Conservation (phyloP, 768 basidiomycete genomes). For the Podaxis sp. region DNA sequence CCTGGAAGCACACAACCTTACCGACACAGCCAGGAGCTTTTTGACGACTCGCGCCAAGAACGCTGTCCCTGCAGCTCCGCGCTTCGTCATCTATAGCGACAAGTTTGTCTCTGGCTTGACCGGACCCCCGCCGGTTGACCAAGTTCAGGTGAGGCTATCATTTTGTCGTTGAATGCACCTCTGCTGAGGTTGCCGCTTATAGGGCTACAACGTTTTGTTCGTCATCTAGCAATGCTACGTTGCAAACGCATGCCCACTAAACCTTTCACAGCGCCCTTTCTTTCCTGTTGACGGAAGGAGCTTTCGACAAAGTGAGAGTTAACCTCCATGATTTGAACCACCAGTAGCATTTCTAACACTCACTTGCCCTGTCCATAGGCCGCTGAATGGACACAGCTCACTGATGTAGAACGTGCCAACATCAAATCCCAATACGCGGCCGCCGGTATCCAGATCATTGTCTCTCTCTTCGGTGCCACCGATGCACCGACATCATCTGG, state of each 20-base stretch:
- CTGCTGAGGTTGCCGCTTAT: not conserved
- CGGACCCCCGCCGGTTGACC: slow-evolving; percentile 4
- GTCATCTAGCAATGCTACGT: slow-evolving; percentile 12
- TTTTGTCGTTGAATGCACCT: not conserved
- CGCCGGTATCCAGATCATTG: slow-evolving; percentile 55
- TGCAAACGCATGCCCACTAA: not conserved
- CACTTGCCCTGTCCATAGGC: slow-evolving; percentile 26
- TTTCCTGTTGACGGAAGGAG: slow-evolving; percentile 51
- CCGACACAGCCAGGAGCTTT: slow-evolving; percentile 12
- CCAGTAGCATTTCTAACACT: not conserved
- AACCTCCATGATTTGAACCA: not conserved
- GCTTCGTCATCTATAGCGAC: slow-evolving; percentile 26
- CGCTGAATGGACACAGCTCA: slow-evolving; percentile 47
- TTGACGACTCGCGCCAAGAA: slow-evolving; percentile 9
- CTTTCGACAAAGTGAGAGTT: slow-evolving; percentile 46
- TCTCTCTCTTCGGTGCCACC: slow-evolving; percentile 58
- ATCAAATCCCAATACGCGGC: slow-evolving; percentile 48
- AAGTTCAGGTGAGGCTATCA: not conserved
- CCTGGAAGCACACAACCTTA: slow-evolving; percentile 7
- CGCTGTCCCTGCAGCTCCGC: slow-evolving; percentile 26
- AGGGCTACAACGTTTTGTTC: slow-evolving; percentile 62
- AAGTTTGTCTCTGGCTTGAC: slow-evolving; percentile 9
- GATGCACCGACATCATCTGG: slow-evolving; percentile 53
- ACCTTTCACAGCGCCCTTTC: slow-evolving; percentile 32
- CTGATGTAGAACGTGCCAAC: slow-evolving; percentile 37